Evolutionary conservation across 441 rosid genomes (phyloP).

Genomic region (Populus hybrid): DNA sequence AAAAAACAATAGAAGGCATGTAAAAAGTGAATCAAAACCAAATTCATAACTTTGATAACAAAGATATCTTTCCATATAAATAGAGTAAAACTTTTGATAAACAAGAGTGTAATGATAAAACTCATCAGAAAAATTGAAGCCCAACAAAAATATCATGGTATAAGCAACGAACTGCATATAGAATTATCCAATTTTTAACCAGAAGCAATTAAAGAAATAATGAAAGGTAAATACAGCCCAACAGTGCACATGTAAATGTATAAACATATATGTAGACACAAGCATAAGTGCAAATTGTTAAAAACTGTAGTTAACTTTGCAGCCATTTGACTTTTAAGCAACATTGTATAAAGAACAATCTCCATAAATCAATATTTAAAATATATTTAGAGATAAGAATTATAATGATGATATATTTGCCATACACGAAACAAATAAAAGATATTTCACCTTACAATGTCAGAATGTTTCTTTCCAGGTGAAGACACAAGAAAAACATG

Average conservation of each 20-base stretch:
- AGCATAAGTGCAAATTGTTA: background rate
- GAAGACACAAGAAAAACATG: background rate
- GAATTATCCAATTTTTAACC: background rate
- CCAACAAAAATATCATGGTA: background rate
- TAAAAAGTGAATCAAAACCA: background rate
- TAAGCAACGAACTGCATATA: background rate
- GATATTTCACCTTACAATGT: background rate
- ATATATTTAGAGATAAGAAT: background rate
- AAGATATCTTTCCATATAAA: background rate
- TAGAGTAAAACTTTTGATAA: background rate
- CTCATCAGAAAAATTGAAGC: background rate
- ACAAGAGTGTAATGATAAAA: background rate
- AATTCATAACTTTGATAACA: background rate
- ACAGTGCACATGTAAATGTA: background rate
- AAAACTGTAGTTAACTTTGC: background rate
- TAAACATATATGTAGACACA: background rate
- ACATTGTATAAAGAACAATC: background rate
- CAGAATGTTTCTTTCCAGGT: background rate
- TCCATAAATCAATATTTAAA: background rate
- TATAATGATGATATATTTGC: background rate
- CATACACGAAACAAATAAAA: background rate
- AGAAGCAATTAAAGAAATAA: background rate
- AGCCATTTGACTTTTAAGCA: background rate
- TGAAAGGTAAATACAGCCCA: background rate
- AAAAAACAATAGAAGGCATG: background rate